These are phyloP conservation scores for Trichoderma koningii DNA, from an alignment of 2,329 filamentous ascomycete species.

Conservation along the genomic window DNA sequence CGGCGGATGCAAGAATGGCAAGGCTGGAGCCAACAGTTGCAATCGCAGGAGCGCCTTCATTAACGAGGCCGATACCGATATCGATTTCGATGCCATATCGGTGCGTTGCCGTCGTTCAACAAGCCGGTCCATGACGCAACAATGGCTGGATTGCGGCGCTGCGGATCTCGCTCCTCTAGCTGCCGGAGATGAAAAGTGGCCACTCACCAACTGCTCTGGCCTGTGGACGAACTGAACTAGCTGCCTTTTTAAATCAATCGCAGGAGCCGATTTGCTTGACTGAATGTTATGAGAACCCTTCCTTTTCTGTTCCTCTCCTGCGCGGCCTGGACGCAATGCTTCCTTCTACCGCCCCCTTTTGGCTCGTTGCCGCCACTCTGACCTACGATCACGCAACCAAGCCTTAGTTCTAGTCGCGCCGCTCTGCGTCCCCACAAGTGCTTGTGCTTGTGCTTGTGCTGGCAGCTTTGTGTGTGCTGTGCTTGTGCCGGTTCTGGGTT, in stretches of 20 bases:
- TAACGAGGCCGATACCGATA: not conserved
- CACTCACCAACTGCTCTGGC: constrained; percentile 5
- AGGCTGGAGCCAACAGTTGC: too few species aligned
- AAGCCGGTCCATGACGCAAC: constrained; percentile 17
- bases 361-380: constrained; percentile 10
- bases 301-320: not conserved
- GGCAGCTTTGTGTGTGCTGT: not conserved
- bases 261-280: constrained; percentile 6
- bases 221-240: not conserved
- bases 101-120: too few species aligned
- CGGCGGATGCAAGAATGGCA: too few species aligned
- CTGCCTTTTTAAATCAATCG: not conserved
- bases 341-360: not conserved
- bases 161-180: constrained; percentile 21
- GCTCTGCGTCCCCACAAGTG: constrained; percentile 15
- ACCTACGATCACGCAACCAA: constrained; percentile 23
- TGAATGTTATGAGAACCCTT: not conserved
- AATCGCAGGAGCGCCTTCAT: too few species aligned
- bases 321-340: not conserved
- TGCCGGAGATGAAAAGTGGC: constrained; percentile 17
- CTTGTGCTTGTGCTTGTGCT: constrained; percentile 13
- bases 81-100: not conserved
- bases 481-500: not conserved
- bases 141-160: not conserved
- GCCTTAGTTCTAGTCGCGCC: constrained; percentile 10